Conservation (phyloP, 805 yeast species). For the Candida namnaoensis region DNA sequence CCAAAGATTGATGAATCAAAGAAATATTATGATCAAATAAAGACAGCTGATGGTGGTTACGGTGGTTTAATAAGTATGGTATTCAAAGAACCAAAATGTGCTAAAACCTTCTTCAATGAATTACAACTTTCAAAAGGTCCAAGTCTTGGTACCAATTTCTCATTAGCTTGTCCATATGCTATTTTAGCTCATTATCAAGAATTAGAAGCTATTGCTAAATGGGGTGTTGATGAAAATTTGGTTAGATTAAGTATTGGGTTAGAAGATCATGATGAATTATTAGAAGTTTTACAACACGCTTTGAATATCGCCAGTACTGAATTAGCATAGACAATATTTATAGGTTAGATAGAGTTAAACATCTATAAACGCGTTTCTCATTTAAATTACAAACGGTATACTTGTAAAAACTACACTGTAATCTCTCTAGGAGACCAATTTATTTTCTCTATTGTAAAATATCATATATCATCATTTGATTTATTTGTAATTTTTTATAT, state of each 20-base stretch:
- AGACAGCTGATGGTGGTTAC: constrained; percentile 70
- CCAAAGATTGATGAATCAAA: constrained; percentile 52
- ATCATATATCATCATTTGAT: too few relatives aligned
- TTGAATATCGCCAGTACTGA: constrained; percentile 25
- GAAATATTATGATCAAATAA: constrained; percentile 61
- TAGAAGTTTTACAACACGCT: constrained; percentile 41
- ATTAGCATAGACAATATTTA: neutral
- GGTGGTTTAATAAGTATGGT: constrained; percentile 79
- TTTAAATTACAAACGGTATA: too few relatives aligned
- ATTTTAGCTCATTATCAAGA: constrained; percentile 80
- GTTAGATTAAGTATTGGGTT: constrained; percentile 81
- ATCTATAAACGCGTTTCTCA: too few relatives aligned
- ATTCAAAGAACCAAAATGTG: constrained; percentile 55
- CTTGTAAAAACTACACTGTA: too few relatives aligned
- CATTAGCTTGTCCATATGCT: constrained; percentile 85
- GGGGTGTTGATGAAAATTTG: constrained; percentile 75
- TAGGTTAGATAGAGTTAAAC: too few relatives aligned
- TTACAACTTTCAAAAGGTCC: constrained; percentile 78
- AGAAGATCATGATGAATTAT: constrained; percentile 58
- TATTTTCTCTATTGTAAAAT: too few relatives aligned
- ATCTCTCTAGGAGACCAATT: too few relatives aligned
- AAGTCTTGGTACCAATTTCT: constrained; percentile 82
- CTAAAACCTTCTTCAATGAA: constrained; percentile 66
- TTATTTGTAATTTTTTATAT: too few relatives aligned
- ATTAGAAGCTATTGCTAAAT: constrained; percentile 66